Conservation (phyloP, 257 asterid genomes). For the Linaria vulgaris region DNA sequence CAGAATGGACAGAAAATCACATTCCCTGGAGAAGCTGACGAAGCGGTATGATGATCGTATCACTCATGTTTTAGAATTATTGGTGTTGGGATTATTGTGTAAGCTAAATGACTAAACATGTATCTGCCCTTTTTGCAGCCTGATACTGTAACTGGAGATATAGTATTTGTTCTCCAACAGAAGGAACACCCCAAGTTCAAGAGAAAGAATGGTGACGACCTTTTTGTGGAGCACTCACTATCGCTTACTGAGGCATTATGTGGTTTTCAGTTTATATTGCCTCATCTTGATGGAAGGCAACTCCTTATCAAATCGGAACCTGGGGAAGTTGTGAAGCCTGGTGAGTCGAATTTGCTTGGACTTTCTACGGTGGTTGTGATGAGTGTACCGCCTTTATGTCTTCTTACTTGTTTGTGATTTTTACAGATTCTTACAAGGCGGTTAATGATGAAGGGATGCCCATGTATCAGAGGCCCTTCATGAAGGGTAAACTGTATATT, state of each 20-base stretch:
- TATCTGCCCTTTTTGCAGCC: slow-evolving; percentile 42
- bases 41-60: slow-evolving; percentile 45
- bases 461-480: slow-evolving; percentile 54
- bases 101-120: not conserved
- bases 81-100: not conserved
- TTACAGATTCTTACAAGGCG: slow-evolving; percentile 58
- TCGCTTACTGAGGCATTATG: slow-evolving; percentile 64
- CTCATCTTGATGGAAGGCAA: slow-evolving; percentile 63
- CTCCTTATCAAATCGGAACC: slow-evolving; percentile 61
- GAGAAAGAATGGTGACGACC: slow-evolving; percentile 60
- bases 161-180: slow-evolving; percentile 64
- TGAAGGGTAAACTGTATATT: slow-evolving; percentile 60
- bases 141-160: slow-evolving; percentile 64
- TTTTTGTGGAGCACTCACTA: slow-evolving; percentile 60
- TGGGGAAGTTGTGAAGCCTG: slow-evolving; percentile 72
- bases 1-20: slow-evolving; percentile 65
- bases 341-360: slow-evolving; percentile 32
- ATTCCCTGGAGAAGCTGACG: slow-evolving; percentile 81
- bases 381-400: not conserved
- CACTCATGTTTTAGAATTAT: not conserved
- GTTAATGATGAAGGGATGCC: slow-evolving; percentile 81
- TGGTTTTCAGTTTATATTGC: slow-evolving; percentile 60
- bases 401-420: not conserved
- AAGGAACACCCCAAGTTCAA: slow-evolving; percentile 68
- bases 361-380: not conserved